Percentiles rank a stretch among this genome's conserved stretches.
These are phyloP conservation scores for Phytophthora aleatoria DNA, from an alignment of 352 stramenopile species.

Conservation along the genomic window DNA sequence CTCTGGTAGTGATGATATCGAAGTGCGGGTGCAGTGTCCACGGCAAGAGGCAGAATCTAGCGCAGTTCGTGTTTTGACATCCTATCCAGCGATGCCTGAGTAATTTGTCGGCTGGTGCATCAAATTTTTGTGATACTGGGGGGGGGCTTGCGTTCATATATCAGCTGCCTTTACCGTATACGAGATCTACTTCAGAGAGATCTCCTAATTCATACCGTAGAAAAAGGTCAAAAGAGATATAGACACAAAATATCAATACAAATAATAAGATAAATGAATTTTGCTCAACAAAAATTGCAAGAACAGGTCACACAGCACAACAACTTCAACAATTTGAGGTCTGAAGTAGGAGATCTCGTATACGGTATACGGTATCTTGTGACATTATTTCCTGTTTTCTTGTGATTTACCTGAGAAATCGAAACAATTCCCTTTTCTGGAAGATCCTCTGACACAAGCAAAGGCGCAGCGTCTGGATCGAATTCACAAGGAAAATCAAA, in stretches of 20 bases:
- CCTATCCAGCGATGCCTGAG: slow-evolving; percentile 41
- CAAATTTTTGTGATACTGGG: slow-evolving; percentile 52
- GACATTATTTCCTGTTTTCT: slow-evolving; percentile 39
- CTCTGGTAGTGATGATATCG: too few relatives aligned
- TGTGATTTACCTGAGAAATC: slow-evolving; percentile 48
- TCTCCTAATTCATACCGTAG: too few relatives aligned
- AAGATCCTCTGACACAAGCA: slow-evolving; percentile 45
- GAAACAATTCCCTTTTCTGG: slow-evolving; percentile 49
- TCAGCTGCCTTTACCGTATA: slow-evolving; percentile 42
- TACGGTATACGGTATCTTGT: slow-evolving; percentile 25
- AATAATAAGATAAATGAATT: too few relatives aligned
- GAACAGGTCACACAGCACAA: too few relatives aligned
- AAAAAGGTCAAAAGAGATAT: too few relatives aligned
- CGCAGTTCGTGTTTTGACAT: slow-evolving; percentile 49
- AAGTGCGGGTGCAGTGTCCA: too few relatives aligned
- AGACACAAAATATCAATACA: too few relatives aligned
- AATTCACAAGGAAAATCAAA: slow-evolving; percentile 7
- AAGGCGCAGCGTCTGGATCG: not conserved
- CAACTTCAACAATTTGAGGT: too few relatives aligned
- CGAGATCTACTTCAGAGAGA: slow-evolving; percentile 9
- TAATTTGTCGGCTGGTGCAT: slow-evolving; percentile 42
- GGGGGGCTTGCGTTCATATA: slow-evolving; percentile 36
- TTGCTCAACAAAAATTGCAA: too few relatives aligned
- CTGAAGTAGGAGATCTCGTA: too few relatives aligned
- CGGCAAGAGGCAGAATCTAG: slow-evolving; percentile 34